phyloP scores from a whole-genome alignment of 2,329 filamentous ascomycete genomes.

The Diplodia mutila region DNA sequence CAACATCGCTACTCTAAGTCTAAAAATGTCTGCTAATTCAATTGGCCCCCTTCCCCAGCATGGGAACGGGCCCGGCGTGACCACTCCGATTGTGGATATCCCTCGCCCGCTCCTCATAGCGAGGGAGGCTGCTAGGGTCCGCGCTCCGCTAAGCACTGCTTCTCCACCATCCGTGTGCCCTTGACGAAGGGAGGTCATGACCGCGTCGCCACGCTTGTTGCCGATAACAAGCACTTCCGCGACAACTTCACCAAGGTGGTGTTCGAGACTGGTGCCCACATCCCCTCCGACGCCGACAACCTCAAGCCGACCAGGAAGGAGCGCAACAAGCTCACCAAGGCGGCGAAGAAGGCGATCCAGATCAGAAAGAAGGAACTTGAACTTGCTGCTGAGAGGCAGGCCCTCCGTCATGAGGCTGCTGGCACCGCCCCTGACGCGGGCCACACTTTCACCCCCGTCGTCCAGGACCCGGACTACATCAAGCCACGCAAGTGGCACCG shows the following conservation, averaged over 20 bases:
- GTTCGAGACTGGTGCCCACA: neutral
- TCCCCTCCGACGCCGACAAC: neutral
- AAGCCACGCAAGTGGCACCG: neutral
- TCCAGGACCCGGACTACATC: neutral
- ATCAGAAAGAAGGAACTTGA: neutral
- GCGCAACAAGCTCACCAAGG: neutral
- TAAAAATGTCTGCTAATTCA: too few relatives aligned
- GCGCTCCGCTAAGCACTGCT: neutral
- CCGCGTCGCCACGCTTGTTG: neutral
- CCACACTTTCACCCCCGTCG: neutral
- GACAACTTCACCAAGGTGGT: neutral
- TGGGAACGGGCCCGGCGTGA: too few relatives aligned
- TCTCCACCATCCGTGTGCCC: neutral
- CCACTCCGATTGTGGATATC: too few relatives aligned
- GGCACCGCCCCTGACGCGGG: too few relatives aligned
- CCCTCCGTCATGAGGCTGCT: neutral
- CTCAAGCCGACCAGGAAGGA: neutral
- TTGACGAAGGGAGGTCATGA: neutral
- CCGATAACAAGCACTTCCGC: neutral
- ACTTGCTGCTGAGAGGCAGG: neutral
- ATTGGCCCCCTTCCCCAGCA: too few relatives aligned
- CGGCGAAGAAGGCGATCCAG: neutral
- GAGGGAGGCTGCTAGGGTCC: too few relatives aligned
- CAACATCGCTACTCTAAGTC: too few relatives aligned
- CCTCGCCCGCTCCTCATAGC: too few relatives aligned